Percentiles rank a stretch among this genome's conserved stretches.
Conservation (phyloP, 1,284 basidiomycete genomes). For the Cystobasidium pallidum region DNA sequence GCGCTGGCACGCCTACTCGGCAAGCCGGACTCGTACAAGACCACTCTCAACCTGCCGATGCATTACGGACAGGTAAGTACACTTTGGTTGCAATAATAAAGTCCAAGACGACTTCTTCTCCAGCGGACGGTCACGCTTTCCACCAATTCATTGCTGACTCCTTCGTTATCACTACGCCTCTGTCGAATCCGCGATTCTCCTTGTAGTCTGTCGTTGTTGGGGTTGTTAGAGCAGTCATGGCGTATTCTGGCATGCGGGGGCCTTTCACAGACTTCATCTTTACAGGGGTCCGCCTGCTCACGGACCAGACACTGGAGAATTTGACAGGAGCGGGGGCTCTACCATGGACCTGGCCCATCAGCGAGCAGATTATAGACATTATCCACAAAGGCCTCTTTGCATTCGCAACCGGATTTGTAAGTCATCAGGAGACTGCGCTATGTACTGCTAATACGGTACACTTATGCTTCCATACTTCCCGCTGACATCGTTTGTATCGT, state of each 20-base stretch:
- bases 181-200: neutral
- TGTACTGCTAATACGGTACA: neutral
- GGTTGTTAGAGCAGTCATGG: neutral
- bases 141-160: neutral
- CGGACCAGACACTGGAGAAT: neutral
- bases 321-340: slow-evolving; percentile 1
- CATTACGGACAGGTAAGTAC: neutral
- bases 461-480: too few relatives aligned
- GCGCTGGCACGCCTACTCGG: neutral
- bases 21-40: slow-evolving; percentile 5
- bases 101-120: too few relatives aligned
- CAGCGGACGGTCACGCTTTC: too few relatives aligned
- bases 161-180: neutral
- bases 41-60: slow-evolving; percentile 1
- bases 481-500: too few relatives aligned
- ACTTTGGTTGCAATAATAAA: too few relatives aligned
- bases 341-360: neutral
- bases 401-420: neutral
- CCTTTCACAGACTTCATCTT: neutral
- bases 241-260: neutral
- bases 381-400: slow-evolving; percentile 4
- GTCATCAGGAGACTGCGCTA: neutral
- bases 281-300: neutral
- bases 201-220: neutral
- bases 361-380: neutral